Conservation (phyloP, 495 filamentous ascomycete genomes). For the Trichoderma reesei region DNA sequence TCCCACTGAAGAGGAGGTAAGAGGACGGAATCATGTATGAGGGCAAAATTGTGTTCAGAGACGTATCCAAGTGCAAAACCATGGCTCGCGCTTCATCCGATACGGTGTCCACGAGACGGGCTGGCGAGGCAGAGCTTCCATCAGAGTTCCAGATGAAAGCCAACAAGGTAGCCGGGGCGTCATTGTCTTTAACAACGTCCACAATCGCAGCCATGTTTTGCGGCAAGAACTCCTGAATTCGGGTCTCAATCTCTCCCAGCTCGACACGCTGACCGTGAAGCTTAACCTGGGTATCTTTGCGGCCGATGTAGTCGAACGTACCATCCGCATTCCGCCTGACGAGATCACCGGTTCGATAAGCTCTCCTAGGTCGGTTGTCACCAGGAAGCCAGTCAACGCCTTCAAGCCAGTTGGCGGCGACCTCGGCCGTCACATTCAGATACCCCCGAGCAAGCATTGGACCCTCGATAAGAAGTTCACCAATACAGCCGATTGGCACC, state of each 20-base stretch:
- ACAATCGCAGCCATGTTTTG: conserved; percentile 37
- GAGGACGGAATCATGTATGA: conserved; percentile 19
- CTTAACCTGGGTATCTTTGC: conserved; percentile 23
- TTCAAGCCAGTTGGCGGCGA: conserved; percentile 21
- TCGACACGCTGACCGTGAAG: conserved; percentile 23
- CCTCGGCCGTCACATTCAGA: conserved; percentile 15
- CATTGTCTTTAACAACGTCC: conserved; percentile 22
- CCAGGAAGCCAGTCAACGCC: conserved; percentile 32
- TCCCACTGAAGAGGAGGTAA: not conserved
- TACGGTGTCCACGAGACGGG: conserved; percentile 34
- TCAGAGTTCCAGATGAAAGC: not conserved
- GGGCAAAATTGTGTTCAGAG: conserved; percentile 26
- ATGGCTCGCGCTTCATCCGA: conserved; percentile 58
- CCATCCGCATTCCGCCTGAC: conserved; percentile 31
- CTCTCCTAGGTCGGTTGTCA: not conserved
- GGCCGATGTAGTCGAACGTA: conserved; percentile 14
- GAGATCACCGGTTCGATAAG: conserved; percentile 39
- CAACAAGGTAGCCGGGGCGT: not conserved
- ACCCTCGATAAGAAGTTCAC: conserved; percentile 48
- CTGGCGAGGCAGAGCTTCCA: not conserved
- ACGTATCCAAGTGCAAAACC: conserved; percentile 67
- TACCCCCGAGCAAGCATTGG: conserved; percentile 30
- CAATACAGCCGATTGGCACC: conserved; percentile 43
- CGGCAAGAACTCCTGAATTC: conserved; percentile 10
- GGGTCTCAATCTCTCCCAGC: conserved; percentile 20